Conservation (phyloP, 2,329 filamentous ascomycete genomes). For the Blastomyces parvus region DNA sequence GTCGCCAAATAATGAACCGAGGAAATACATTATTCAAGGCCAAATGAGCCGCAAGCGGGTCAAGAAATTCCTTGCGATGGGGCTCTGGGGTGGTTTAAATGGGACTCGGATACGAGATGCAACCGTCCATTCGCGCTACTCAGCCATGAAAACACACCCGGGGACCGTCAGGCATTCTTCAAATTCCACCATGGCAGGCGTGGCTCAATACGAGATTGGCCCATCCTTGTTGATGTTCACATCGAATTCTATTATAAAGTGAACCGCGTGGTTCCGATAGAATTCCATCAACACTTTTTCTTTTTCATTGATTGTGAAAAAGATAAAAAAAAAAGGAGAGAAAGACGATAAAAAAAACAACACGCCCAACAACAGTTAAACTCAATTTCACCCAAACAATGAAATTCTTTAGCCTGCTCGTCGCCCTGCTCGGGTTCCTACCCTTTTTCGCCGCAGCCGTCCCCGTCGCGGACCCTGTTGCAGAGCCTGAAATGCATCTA, state of each 20-base stretch:
- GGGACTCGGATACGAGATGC: not conserved
- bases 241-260: not conserved
- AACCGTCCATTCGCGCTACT: not conserved
- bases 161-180: not conserved
- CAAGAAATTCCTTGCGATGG: not conserved
- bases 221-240: not conserved
- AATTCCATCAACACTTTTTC: no score
- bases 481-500: conserved; percentile 3
- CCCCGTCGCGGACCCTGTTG: not conserved
- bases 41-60: no score
- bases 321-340: no score
- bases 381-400: not conserved
- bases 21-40: no score
- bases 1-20: no score
- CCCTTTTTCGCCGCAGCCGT: not conserved
- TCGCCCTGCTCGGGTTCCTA: not conserved
- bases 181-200: not conserved
- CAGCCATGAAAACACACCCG: not conserved
- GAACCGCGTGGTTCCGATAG: not conserved
- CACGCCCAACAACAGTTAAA: not conserved
- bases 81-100: not conserved
- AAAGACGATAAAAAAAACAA: no score
- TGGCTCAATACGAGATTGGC: not conserved
- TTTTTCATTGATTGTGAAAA: no score
- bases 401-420: not conserved